Evolutionary conservation across 345 rosid species (phyloP).

Genomic region (Rhodomyrtus tomentosa): DNA sequence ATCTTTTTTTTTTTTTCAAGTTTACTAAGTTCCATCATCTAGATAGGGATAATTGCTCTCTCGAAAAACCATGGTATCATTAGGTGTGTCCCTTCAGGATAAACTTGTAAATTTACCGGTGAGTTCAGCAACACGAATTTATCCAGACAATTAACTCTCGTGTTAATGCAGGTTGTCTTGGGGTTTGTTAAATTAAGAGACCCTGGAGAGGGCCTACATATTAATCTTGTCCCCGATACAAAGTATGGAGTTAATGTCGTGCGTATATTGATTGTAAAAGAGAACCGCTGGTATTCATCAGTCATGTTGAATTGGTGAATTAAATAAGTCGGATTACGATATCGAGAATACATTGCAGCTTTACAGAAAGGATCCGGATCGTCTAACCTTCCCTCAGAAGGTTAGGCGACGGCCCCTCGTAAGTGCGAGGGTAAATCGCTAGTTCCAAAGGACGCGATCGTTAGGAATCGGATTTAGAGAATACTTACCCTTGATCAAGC

Average conservation of each 20-base stretch:
- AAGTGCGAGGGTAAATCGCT: too few relatives aligned
- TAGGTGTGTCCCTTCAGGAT: too few relatives aligned
- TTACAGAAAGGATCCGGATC: too few relatives aligned
- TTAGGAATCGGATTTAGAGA: too few relatives aligned
- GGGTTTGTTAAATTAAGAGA: neutral
- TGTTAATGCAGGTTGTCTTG: neutral
- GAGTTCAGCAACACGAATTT: too few relatives aligned
- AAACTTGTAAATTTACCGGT: too few relatives aligned
- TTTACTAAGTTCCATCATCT: neutral
- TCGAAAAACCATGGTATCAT: too few relatives aligned
- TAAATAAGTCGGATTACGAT: neutral
- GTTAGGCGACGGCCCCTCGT: too few relatives aligned
- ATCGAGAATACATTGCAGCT: neutral
- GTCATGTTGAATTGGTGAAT: neutral
- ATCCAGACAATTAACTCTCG: neutral
- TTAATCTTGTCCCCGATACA: neutral
- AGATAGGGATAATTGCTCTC: too few relatives aligned
- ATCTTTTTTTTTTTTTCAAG: neutral
- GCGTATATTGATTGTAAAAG: neutral
- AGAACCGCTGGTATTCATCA: neutral
- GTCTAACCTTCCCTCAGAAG: too few relatives aligned
- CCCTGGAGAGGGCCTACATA: neutral
- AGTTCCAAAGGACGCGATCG: too few relatives aligned
- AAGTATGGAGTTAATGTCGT: neutral
- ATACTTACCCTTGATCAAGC: too few relatives aligned